Percentiles rank a stretch among this genome's conserved stretches.
These are phyloP conservation scores for Fusarium camptoceras DNA, from an alignment of 2,329 filamentous ascomycete species.

Conservation along the genomic window DNA sequence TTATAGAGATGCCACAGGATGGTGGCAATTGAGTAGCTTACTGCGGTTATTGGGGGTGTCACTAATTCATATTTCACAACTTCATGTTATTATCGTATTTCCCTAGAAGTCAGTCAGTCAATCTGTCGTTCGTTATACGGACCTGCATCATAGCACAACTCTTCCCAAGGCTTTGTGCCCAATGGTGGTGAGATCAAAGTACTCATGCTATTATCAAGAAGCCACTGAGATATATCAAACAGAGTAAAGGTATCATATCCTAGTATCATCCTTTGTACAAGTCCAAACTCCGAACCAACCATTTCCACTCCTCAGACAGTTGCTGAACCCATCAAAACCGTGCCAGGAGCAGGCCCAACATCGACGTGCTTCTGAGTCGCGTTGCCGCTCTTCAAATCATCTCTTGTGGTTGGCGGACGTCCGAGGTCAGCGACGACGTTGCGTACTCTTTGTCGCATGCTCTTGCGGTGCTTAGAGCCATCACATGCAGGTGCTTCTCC, in stretches of 20 bases:
- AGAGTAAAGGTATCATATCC: background rate
- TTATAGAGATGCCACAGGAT: background rate
- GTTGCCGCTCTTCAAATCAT: slow-evolving; percentile 51
- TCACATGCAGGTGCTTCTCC: background rate
- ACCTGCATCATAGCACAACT: background rate
- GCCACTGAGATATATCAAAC: background rate
- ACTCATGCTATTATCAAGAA: background rate
- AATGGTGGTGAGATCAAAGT: background rate
- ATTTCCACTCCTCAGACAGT: slow-evolving; percentile 22
- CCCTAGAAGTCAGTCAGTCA: background rate
- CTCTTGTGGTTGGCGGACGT: slow-evolving; percentile 48
- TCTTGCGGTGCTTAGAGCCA: slow-evolving; percentile 37
- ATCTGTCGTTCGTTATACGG: background rate
- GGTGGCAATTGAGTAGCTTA: background rate
- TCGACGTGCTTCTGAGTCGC: slow-evolving; percentile 46
- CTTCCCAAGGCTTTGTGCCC: background rate
- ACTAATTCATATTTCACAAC: background rate
- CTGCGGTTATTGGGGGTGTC: background rate
- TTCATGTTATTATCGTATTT: background rate
- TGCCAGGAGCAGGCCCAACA: slow-evolving; percentile 44
- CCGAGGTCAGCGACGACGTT: slow-evolving; percentile 51
- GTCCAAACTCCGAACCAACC: background rate
- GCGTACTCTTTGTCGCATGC: slow-evolving; percentile 50
- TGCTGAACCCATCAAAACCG: slow-evolving; percentile 41
- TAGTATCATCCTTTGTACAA: background rate